A percentile compares a stretch with the other conserved stretches of the same genome.
phyloP scores from a whole-genome alignment of 805 yeast species.

The Ogataea zsoltii region DNA sequence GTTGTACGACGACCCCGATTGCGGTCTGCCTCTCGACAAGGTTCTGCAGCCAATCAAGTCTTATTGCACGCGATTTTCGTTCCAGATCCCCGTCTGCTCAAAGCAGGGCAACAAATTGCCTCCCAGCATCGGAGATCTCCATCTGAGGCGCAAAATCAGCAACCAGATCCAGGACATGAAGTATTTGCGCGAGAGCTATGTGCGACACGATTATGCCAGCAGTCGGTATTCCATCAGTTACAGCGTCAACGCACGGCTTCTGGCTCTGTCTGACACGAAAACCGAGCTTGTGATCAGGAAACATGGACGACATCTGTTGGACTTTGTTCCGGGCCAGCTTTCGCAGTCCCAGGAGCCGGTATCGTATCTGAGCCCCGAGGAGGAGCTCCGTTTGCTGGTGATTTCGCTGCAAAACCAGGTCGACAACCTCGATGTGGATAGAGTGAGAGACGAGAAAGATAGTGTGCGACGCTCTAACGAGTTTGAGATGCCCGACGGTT shows the following conservation, averaged over 20 bases:
- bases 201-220: conserved; percentile 9
- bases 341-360: neutral
- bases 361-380: conserved; percentile 5
- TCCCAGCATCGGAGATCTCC: conserved; percentile 21
- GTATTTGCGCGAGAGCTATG: conserved; percentile 7
- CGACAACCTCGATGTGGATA: neutral
- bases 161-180: conserved; percentile 13
- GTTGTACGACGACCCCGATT: conserved; percentile 13
- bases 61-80: conserved; percentile 18
- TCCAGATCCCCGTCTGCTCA: conserved; percentile 18
- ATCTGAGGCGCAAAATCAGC: conserved; percentile 9
- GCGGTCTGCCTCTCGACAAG: conserved; percentile 20
- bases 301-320: conserved; percentile 21
- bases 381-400: conserved; percentile 11
- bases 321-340: conserved; percentile 6
- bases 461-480: neutral
- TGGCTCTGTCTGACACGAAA: conserved; percentile 6
- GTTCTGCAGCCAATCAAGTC: conserved; percentile 15
- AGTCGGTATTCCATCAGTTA: conserved; percentile 17
- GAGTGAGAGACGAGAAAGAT: neutral
- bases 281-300: conserved; percentile 10
- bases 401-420: conserved; percentile 12
- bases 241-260: conserved; percentile 18
- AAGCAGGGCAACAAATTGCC: conserved; percentile 16
- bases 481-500: neutral